Conservation (phyloP, 2,329 filamentous ascomycete species). For the Taxawa tesnikishii region DNA sequence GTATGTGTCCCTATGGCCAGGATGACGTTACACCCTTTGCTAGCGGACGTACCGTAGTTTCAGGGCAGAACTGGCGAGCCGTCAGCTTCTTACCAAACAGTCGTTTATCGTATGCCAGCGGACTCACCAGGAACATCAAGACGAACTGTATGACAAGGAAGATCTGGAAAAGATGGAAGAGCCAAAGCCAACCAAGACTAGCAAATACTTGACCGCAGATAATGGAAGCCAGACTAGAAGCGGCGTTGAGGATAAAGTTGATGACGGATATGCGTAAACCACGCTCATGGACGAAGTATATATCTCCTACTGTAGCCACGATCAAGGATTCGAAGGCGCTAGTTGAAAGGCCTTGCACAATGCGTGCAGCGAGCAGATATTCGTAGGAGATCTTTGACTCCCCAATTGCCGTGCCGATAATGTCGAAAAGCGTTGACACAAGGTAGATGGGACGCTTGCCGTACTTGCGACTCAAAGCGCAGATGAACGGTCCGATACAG, state of each 20-base stretch:
- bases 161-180: slow-evolving; percentile 17
- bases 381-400: slow-evolving; percentile 9
- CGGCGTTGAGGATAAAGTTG: slow-evolving; percentile 15
- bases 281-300: slow-evolving; percentile 15
- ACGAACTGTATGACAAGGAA: slow-evolving; percentile 15
- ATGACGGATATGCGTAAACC: slow-evolving; percentile 12
- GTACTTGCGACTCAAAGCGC: slow-evolving; percentile 16
- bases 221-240: slow-evolving; percentile 13
- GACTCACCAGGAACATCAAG: slow-evolving; percentile 17
- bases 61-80: slow-evolving; percentile 17
- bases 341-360: slow-evolving; percentile 12
- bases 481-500: slow-evolving; percentile 9
- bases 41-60: too few species aligned
- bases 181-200: slow-evolving; percentile 9
- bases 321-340: slow-evolving; percentile 12
- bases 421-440: slow-evolving; percentile 9
- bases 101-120: too few species aligned
- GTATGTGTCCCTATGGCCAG: too few species aligned
- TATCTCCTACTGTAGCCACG: slow-evolving; percentile 12
- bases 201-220: slow-evolving; percentile 12
- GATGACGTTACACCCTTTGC: too few species aligned
- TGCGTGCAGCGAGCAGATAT: slow-evolving; percentile 11
- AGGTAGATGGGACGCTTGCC: slow-evolving; percentile 19
- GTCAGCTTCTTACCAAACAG: too few species aligned
- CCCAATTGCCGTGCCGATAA: slow-evolving; percentile 10